Percentiles rank a stretch among this genome's conserved stretches.
These are phyloP conservation scores for Venturia aucupariae DNA, from an alignment of 2,329 filamentous ascomycete species.

Conservation along the genomic window DNA sequence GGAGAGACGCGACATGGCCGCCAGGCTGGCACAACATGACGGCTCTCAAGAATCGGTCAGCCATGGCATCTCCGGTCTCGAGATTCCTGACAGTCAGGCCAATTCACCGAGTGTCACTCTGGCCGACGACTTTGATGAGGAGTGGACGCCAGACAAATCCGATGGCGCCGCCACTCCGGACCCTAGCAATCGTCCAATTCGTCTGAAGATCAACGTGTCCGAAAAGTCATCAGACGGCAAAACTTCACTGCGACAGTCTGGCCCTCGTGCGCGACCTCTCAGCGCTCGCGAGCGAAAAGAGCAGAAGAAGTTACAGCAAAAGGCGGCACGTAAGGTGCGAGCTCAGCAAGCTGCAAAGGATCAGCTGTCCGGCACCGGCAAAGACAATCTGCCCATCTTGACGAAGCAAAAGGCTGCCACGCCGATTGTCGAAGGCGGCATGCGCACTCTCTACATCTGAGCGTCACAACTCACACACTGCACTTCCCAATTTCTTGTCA, in stretches of 20 bases:
- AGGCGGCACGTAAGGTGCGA: slow-evolving; percentile 32
- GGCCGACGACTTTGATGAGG: slow-evolving; percentile 18
- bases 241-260: slow-evolving; percentile 26
- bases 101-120: slow-evolving; percentile 20
- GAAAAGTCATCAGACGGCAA: slow-evolving; percentile 14
- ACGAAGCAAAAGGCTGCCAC: slow-evolving; percentile 10
- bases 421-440: slow-evolving; percentile 9
- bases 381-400: slow-evolving; percentile 11
- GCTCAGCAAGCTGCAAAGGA: slow-evolving; percentile 21
- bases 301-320: slow-evolving; percentile 34
- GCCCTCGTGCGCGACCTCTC: slow-evolving; percentile 24
- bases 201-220: slow-evolving; percentile 28
- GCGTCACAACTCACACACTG: background rate
- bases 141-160: slow-evolving; percentile 8
- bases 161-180: background rate
- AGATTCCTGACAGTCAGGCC: slow-evolving; percentile 20
- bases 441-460: slow-evolving; percentile 14
- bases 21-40: slow-evolving; percentile 23
- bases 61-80: slow-evolving; percentile 19
- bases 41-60: slow-evolving; percentile 27
- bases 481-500: background rate
- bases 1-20: slow-evolving; percentile 22
- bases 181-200: slow-evolving; percentile 15
- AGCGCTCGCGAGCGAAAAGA: slow-evolving; percentile 30
- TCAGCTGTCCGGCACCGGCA: background rate